Evolutionary conservation across 2,329 filamentous ascomycete species (phyloP).

Genomic region (Arthrobotrys pseudoclavata): DNA sequence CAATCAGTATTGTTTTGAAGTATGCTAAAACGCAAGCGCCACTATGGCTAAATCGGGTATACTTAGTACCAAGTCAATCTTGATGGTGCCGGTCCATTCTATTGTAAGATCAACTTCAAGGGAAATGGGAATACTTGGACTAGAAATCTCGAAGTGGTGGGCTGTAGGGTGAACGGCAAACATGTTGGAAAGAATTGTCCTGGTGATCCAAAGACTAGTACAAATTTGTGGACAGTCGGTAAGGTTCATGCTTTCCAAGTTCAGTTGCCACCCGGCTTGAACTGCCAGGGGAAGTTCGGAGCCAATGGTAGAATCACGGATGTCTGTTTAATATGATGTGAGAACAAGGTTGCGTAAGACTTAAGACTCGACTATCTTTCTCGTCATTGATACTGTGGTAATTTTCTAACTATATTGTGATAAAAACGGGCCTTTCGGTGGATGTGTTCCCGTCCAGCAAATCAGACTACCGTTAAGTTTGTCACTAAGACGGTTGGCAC

Average conservation of each 20-base stretch:
- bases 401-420: not conserved
- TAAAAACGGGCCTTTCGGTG: slow-evolving; percentile 14
- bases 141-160: not conserved
- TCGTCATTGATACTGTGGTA: too few species aligned
- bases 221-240: not conserved
- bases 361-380: too few species aligned
- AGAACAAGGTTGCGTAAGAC: not conserved
- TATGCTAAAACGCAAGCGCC: not conserved
- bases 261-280: not conserved
- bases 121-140: not conserved
- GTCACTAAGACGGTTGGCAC: slow-evolving; percentile 12
- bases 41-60: not conserved
- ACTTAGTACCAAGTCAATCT: slow-evolving; percentile 27
- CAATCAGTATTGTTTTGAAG: not conserved
- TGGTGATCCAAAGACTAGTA: not conserved
- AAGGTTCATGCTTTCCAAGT: not conserved
- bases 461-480: not conserved
- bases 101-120: slow-evolving; percentile 17
- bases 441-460: slow-evolving; percentile 14
- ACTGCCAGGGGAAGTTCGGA: slow-evolving; percentile 11
- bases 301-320: not conserved
- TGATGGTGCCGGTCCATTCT: slow-evolving; percentile 31
- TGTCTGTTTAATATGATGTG: not conserved
- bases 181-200: not conserved
- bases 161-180: not conserved